Evolutionary conservation across 2,329 filamentous ascomycete genomes (phyloP).

Genomic region (Dothideomycetes sp.): DNA sequence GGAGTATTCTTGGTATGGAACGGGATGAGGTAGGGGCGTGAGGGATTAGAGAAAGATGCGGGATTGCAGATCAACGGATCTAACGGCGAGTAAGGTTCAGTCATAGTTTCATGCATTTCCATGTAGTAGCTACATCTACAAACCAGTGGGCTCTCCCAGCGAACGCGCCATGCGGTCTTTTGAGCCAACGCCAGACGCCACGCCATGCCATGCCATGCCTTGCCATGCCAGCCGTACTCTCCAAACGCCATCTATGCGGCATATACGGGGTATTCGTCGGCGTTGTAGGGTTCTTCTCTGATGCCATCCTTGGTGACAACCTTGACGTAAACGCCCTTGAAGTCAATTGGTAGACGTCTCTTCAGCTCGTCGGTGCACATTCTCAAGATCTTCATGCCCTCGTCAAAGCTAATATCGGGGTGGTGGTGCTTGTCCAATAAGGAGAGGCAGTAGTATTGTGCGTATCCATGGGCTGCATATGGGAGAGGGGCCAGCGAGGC

Average conservation of each 20-base stretch:
- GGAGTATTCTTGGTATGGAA: too few relatives aligned
- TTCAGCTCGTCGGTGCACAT: slow-evolving; percentile 98
- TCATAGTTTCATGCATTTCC: too few relatives aligned
- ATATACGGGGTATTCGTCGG: slow-evolving; percentile 29
- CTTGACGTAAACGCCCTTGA: slow-evolving; percentile 88
- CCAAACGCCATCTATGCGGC: neutral
- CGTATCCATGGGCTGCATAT: slow-evolving; percentile 96
- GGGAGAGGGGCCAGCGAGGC: slow-evolving; percentile 78
- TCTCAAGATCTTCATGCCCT: slow-evolving; percentile 83
- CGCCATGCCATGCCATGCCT: slow-evolving; percentile 1
- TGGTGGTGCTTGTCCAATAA: slow-evolving; percentile 98
- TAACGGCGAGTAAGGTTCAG: too few relatives aligned
- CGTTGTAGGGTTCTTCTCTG: slow-evolving; percentile 71
- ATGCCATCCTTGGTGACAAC: slow-evolving; percentile 92
- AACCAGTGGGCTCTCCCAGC: too few relatives aligned
- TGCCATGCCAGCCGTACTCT: too few relatives aligned
- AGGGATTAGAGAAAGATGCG: too few relatives aligned
- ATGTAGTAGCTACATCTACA: neutral
- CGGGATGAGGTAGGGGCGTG: too few relatives aligned
- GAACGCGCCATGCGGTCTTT: neutral
- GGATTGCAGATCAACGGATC: too few relatives aligned
- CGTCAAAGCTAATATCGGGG: slow-evolving; percentile 77
- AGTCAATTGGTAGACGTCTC: slow-evolving; percentile 92
- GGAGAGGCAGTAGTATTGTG: slow-evolving; percentile 98
- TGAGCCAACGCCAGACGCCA: slow-evolving; percentile 1